These are phyloP conservation scores for Golubevia pallescens DNA, from an alignment of 1,284 basidiomycete species.

Conservation along the genomic window DNA sequence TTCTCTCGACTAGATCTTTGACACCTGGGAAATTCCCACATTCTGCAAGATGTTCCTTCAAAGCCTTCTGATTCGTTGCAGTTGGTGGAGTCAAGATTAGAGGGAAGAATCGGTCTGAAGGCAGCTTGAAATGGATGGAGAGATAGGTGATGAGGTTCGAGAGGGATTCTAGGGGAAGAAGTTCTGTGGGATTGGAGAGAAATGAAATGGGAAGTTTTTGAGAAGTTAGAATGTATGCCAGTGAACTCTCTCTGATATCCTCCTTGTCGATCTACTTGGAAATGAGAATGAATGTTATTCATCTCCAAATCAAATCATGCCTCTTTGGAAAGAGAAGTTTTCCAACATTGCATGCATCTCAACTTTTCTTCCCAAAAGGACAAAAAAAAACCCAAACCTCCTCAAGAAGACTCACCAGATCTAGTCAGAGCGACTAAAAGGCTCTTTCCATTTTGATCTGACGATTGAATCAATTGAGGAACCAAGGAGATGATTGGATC, in stretches of 20 bases:
- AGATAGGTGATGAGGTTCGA: background rate
- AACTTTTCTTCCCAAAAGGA: too few species aligned
- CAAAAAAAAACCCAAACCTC: too few species aligned
- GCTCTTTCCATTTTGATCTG: background rate
- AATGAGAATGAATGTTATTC: too few species aligned
- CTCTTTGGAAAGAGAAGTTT: too few species aligned
- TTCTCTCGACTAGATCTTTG: background rate
- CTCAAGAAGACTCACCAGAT: too few species aligned
- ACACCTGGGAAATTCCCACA: background rate
- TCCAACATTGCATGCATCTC: too few species aligned
- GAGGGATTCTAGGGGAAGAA: background rate
- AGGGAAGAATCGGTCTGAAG: background rate
- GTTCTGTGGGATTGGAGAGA: too few species aligned
- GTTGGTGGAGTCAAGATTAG: background rate
- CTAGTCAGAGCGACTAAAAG: background rate
- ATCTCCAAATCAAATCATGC: too few species aligned
- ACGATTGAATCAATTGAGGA: background rate
- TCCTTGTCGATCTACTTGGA: too few species aligned
- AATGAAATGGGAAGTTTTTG: too few species aligned
- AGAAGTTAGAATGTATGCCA: too few species aligned
- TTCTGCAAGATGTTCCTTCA: background rate
- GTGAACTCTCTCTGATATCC: too few species aligned
- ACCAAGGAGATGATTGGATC: background rate
- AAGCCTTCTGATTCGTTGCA: background rate
- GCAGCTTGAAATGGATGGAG: background rate